Conservation (phyloP, 2,329 filamentous ascomycete species). For the Blastomyces silverae region DNA sequence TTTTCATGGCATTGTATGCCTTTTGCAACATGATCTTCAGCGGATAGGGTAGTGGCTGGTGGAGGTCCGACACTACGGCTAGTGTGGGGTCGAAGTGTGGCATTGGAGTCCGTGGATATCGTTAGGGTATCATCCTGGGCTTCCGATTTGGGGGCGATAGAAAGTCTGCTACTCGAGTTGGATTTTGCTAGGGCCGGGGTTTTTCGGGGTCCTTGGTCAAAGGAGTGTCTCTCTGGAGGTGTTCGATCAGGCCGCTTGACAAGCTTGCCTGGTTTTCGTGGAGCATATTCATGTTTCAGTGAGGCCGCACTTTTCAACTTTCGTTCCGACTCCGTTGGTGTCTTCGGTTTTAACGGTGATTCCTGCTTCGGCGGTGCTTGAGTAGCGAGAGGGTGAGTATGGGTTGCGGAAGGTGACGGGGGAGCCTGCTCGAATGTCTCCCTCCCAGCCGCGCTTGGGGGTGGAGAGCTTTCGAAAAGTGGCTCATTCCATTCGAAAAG, state of each 20-base stretch:
- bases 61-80: constrained; percentile 25
- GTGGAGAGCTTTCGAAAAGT: constrained; percentile 38
- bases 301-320: neutral
- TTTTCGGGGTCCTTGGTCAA: constrained; percentile 17
- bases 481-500: constrained; percentile 61
- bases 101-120: constrained; percentile 57
- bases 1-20: constrained; percentile 85
- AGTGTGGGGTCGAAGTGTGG: constrained; percentile 49
- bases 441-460: constrained; percentile 26
- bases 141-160: constrained; percentile 16
- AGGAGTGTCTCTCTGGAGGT: constrained; percentile 15
- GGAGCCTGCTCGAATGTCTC: constrained; percentile 28
- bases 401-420: constrained; percentile 28
- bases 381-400: constrained; percentile 21
- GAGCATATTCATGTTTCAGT: neutral
- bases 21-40: constrained; percentile 83
- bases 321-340: constrained; percentile 10
- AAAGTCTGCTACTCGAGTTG: constrained; percentile 2
- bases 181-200: constrained; percentile 10
- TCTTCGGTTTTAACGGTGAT: constrained; percentile 21
- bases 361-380: constrained; percentile 29
- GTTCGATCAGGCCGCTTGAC: constrained; percentile 8
- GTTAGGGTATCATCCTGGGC: constrained; percentile 43
- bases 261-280: constrained; percentile 9
- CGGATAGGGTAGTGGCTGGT: constrained; percentile 27